A percentile compares a stretch with the other conserved stretches of the same genome.
These are phyloP conservation scores for Solanum medicagineum DNA, from an alignment of 257 asterid species.

Conservation along the genomic window DNA sequence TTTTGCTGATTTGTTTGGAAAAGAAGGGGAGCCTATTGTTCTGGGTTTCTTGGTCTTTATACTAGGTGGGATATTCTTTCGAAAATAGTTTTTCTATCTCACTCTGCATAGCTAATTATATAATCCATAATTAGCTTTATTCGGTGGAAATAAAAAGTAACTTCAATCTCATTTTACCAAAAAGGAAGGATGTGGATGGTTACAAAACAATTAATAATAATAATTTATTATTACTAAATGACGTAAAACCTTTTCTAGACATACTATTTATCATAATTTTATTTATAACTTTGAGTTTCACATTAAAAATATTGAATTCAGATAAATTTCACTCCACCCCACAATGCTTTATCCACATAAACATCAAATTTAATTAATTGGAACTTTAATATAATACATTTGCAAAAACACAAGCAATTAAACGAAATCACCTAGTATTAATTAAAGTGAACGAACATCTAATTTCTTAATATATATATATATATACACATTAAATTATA, in stretches of 20 bases:
- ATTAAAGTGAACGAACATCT: not conserved
- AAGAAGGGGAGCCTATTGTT: slow-evolving; percentile 53
- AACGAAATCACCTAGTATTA: no score
- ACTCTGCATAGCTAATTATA: not conserved
- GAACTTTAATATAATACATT: not conserved
- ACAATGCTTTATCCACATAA: not conserved
- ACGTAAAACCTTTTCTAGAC: not conserved
- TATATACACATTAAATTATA: not conserved
- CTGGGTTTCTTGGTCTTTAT: slow-evolving; percentile 52
- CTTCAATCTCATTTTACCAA: not conserved
- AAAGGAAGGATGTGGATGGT: not conserved
- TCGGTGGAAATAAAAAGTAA: not conserved
- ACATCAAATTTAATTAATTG: not conserved
- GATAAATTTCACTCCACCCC: not conserved
- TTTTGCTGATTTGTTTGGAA: slow-evolving; percentile 48
- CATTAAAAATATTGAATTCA: not conserved
- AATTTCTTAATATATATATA: no score
- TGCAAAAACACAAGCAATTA: no score
- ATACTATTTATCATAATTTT: not conserved
- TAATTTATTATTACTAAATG: not conserved
- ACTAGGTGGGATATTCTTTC: slow-evolving; percentile 22
- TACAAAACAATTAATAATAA: not conserved
- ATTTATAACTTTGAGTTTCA: not conserved
- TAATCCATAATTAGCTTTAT: not conserved
- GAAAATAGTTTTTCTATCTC: no score